phyloP scores from a whole-genome alignment of 2,329 filamentous ascomycete genomes.

The Cladorrhinum sp. region DNA sequence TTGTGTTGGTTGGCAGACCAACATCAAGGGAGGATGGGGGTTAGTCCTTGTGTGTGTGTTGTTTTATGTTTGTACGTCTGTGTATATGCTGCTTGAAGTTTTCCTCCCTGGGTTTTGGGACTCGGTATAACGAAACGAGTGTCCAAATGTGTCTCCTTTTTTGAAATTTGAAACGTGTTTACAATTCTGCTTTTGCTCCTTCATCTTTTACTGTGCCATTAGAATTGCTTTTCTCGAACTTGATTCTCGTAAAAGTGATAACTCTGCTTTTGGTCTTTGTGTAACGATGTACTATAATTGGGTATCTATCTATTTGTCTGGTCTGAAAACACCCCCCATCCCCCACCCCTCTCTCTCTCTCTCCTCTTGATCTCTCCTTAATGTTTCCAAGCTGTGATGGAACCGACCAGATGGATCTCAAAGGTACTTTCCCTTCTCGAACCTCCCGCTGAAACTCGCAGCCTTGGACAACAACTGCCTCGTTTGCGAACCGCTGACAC shows the following conservation, averaged over 20 bases:
- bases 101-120: not conserved
- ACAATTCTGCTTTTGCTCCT: no score
- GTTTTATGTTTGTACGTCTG: not conserved
- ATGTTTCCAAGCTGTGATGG: no score
- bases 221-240: no score
- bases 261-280: no score
- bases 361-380: no score
- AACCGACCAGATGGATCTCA: conserved; percentile 6
- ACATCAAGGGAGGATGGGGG: not conserved
- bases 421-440: conserved; percentile 70
- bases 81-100: not conserved
- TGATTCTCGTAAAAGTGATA: no score
- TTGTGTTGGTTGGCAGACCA: not conserved
- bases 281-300: no score
- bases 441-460: conserved; percentile 76
- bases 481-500: conserved; percentile 69
- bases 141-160: no score
- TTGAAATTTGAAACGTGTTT: not conserved
- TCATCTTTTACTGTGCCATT: not conserved
- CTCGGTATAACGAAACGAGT: not conserved
- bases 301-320: no score
- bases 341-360: no score
- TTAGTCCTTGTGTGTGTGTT: not conserved
- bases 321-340: no score
- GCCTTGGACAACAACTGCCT: conserved; percentile 77